phyloP scores from a whole-genome alignment of 1,284 basidiomycete species.

The Ceratobasidium sp. region DNA sequence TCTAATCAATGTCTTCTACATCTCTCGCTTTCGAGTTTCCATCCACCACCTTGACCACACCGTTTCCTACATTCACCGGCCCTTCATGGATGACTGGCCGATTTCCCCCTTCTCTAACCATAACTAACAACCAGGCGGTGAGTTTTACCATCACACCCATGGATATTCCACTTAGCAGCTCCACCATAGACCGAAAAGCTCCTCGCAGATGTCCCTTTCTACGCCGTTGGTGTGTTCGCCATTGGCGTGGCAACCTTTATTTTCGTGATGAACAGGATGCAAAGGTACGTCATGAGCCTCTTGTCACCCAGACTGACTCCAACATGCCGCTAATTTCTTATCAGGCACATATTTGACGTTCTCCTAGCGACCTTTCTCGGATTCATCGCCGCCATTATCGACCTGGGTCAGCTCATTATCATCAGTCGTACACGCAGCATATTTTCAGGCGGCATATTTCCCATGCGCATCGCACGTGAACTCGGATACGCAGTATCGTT shows the following conservation, averaged over 20 bases:
- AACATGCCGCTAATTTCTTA: constrained; percentile 21
- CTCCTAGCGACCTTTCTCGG: constrained; percentile 64
- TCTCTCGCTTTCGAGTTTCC: constrained; percentile 37
- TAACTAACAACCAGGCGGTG: constrained; percentile 19
- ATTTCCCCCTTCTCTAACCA: constrained; percentile 25
- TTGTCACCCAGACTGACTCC: constrained; percentile 21
- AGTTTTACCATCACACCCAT: background rate
- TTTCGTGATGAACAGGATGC: constrained; percentile 62
- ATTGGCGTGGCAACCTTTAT: constrained; percentile 71
- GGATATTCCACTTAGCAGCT: background rate
- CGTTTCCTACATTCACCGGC: constrained; percentile 12
- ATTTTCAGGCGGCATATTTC: constrained; percentile 49
- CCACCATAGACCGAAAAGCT: constrained; percentile 64
- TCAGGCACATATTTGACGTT: constrained; percentile 61
- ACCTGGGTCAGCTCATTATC: constrained; percentile 63
- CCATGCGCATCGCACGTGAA: constrained; percentile 64
- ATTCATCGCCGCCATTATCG: constrained; percentile 69
- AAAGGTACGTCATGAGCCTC: constrained; percentile 56
- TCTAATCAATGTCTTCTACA: constrained; percentile 24
- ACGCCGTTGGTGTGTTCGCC: constrained; percentile 68
- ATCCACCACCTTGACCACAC: constrained; percentile 11
- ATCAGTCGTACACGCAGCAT: constrained; percentile 48
- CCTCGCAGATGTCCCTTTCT: constrained; percentile 70
- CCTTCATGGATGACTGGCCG: constrained; percentile 23
- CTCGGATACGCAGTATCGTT: constrained; percentile 63